Base-by-base conservation (phyloP, 2,329 filamentous ascomycete genomes). In the Paecilomyces niveus region DNA sequence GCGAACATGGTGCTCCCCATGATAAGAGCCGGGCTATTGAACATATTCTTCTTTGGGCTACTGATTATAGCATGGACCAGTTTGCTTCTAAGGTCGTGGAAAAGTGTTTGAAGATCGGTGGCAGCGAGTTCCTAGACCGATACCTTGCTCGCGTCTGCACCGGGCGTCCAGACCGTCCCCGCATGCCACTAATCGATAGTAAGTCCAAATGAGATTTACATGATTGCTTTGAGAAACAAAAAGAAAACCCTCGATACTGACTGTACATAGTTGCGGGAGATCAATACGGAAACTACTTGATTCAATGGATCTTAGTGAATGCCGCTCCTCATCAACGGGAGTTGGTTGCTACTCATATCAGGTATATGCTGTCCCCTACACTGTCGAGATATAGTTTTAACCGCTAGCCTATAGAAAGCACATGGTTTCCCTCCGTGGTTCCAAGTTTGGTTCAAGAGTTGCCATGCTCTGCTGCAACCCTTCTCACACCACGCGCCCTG, bases 391-490 rank as follows among this genome's bases (percentile, higher is more conserved):
- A 21, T 49, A 58, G 10, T 61, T 54, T 55, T 61, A 49, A 65
- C 60, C 58, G 26, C 61, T 45, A 10, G 35, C 45, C 50, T 5
- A 57, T 57, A 81, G 84, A 67, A 97, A 97, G 83, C 94, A 99
- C 76, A 99, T 99, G 94, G 94, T 99, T 8, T 99, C 94, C 58
- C 88, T 99, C 54, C 90, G 94, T 61, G 94, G 94, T 58, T 97
- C 94, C 70, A 99, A 99, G 76, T 99, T 97, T 73, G 94, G 94
- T 61, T 99, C 94, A 60, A 90, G 94, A 59, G 94, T 99, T 62
- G 94, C 94, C 32, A 97, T 99, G 93, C 88, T 99, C 57, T 99
- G 95, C 80, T 96, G 91, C 77, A 97, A 97, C 75, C 93, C 92
- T 39, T 91, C 90, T 54, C 86, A 92, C 65, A 85, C 89, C 56